Conservation (phyloP, 306 rosid genomes). For the Macrotyloma uniflorum region DNA sequence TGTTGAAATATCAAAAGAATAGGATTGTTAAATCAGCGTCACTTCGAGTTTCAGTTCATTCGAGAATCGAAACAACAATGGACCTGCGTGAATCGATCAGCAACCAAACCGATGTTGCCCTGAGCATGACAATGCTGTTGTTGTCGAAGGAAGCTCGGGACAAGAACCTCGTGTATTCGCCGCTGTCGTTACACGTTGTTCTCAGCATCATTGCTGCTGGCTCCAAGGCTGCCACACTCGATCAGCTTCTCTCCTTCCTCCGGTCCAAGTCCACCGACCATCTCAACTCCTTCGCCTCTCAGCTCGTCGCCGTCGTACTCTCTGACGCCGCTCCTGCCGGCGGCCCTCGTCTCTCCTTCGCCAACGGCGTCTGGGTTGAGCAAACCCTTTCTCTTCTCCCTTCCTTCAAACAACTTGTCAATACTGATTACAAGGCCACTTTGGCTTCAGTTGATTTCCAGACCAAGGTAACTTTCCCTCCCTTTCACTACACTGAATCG, state of each 20-base stretch:
- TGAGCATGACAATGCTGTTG: constrained; percentile 54
- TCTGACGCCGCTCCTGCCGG: constrained; percentile 66
- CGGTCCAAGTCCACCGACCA: constrained; percentile 58
- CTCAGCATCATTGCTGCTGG: constrained; percentile 76
- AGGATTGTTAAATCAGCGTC: neutral
- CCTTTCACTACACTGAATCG: neutral
- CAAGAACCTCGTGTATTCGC: constrained; percentile 73
- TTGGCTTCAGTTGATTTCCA: constrained; percentile 63
- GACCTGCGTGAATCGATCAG: constrained; percentile 60
- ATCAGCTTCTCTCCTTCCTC: constrained; percentile 80
- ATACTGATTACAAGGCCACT: constrained; percentile 55
- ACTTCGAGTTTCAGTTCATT: neutral
- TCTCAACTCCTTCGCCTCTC: constrained; percentile 66
- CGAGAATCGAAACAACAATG: constrained; percentile 39
- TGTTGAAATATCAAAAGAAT: neutral
- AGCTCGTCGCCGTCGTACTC: constrained; percentile 58
- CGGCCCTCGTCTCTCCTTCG: constrained; percentile 73
- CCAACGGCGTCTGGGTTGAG: constrained; percentile 71
- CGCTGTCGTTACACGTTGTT: constrained; percentile 68
- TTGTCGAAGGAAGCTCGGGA: constrained; percentile 44
- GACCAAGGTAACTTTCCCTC: constrained; percentile 50
- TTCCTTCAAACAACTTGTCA: constrained; percentile 67
- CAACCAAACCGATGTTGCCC: constrained; percentile 57
- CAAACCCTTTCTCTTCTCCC: constrained; percentile 60
- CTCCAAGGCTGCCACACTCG: constrained; percentile 66